phyloP scores from a whole-genome alignment of 257 asterid species.

The Plantago major region DNA sequence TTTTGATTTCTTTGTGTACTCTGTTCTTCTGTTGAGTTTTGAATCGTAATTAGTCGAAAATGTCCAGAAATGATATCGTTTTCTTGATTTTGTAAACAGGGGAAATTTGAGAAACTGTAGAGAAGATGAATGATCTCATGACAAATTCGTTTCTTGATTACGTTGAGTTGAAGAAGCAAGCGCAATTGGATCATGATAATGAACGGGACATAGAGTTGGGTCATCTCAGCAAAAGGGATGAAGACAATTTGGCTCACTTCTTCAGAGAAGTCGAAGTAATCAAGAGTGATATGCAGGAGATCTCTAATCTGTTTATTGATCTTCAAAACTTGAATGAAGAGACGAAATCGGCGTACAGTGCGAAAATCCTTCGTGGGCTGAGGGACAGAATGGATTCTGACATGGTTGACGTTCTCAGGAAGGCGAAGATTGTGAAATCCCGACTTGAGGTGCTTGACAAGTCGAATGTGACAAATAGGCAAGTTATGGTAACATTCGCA shows the following conservation, averaged over 20 bases:
- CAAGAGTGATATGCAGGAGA: conserved; percentile 51
- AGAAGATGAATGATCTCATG: conserved; percentile 85
- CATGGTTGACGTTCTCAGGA: conserved; percentile 62
- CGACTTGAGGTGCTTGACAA: conserved; percentile 54
- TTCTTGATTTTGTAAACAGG: conserved; percentile 23
- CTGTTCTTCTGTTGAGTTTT: too few relatives aligned
- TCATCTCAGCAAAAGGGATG: conserved; percentile 30
- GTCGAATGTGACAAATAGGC: conserved; percentile 47
- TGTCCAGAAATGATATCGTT: not conserved
- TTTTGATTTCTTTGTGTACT: too few relatives aligned
- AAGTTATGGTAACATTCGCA: conserved; percentile 27
- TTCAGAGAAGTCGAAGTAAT: conserved; percentile 54
- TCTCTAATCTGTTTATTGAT: conserved; percentile 57
- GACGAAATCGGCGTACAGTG: conserved; percentile 55
- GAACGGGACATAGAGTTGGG: conserved; percentile 62
- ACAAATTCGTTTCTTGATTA: conserved; percentile 67
- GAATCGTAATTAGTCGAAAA: too few relatives aligned
- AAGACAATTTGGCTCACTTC: conserved; percentile 48
- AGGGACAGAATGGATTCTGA: conserved; percentile 78
- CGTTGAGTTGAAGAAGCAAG: conserved; percentile 74
- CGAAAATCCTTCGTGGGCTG: conserved; percentile 67
- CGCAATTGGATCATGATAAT: conserved; percentile 40
- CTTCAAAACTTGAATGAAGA: conserved; percentile 59
- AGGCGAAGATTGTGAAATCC: conserved; percentile 53
- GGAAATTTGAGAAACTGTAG: not conserved